phyloP scores from a whole-genome alignment of 228 moss, liverwort and hornwort species.

The Sphagnum magellanicum region DNA sequence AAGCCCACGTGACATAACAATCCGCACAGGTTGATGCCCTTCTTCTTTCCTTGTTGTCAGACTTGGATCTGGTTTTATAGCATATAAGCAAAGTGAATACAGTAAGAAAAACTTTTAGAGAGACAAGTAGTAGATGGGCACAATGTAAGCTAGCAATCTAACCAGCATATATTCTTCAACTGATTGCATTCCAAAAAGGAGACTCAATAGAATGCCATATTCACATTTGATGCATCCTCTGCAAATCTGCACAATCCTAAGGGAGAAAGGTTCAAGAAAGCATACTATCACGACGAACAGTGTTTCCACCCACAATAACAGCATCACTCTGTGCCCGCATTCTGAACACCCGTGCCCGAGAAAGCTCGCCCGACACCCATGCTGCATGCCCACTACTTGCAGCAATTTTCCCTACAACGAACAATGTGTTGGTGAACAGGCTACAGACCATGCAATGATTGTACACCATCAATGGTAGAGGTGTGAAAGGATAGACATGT shows the following conservation, averaged over 20 bases:
- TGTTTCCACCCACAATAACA: conserved; percentile 86
- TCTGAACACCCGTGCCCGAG: conserved; percentile 71
- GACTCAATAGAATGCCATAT: no score
- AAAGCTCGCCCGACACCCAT: conserved; percentile 81
- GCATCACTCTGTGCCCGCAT: conserved; percentile 81
- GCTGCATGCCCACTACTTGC: conserved; percentile 86
- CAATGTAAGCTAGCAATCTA: no score
- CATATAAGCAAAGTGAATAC: no score
- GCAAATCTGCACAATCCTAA: no score
- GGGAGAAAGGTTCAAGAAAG: neutral
- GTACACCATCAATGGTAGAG: no score
- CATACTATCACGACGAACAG: conserved; percentile 86
- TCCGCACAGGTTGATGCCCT: conserved; percentile 85
- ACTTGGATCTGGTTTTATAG: conserved; percentile 59
- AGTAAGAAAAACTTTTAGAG: no score
- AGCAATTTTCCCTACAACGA: conserved; percentile 83
- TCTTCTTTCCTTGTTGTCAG: conserved; percentile 67
- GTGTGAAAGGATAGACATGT: no score
- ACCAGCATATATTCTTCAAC: no score
- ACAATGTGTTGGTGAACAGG: neutral
- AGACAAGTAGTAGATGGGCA: no score
- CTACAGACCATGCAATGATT: no score
- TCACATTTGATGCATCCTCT: no score
- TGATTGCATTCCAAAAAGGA: no score
- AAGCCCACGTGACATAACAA: conserved; percentile 83